Evolutionary conservation across 768 basidiomycete genomes (phyloP), one percentile per base, ranked within the genome.

Genomic region (Cubamyces lactineus): DNA sequence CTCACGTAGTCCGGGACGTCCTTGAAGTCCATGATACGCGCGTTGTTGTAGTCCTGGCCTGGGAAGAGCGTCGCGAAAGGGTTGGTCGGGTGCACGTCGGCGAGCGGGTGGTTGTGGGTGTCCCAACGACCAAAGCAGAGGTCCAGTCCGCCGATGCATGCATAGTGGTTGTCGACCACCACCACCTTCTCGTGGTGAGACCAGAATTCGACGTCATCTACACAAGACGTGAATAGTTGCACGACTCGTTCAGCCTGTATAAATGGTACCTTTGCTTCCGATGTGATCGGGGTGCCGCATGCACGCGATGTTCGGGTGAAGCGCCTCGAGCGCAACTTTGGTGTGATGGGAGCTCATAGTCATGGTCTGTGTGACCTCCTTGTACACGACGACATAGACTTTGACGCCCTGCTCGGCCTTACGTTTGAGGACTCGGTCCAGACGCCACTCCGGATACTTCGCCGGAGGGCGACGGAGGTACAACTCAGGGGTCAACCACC

Each of bases 41-140:
- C 93, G 61, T 98, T 93, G 73, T 97, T 96, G 76, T 90, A 96
- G 70, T 96, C 95, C 74, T 97, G 82, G 4, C 96, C 96, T 0
- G 96, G 92, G 80, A 96, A 98, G 26, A 98, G 80, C 1, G 92
- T 93, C 54, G 80, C 81, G 19, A 74, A 69, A 70, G 95, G 94
- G 67, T 95, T 81, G 2, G 93, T 93, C 0, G 94, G 94, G 71
- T 98, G 95, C 2, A 86, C 92, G 69, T 99, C 96, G 30, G 95
- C 90, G 41, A 98, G 82, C 0, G 95, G 95, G 72, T 94, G 91
- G 42, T 79, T 89, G 70, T 92, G 86, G 0, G 91, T 93, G 75
- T 98, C 97, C 96, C 96, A 99, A 19, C 97, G 89, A 12, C 97
- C 97, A 67, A 95, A 97, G 78, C 94, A 98, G 17, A 97, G 80